A percentile compares a stretch with the other conserved stretches of the same genome.
These are phyloP conservation scores for Canariomyces notabilis DNA, from an alignment of 2,329 filamentous ascomycete species.

Conservation along the genomic window DNA sequence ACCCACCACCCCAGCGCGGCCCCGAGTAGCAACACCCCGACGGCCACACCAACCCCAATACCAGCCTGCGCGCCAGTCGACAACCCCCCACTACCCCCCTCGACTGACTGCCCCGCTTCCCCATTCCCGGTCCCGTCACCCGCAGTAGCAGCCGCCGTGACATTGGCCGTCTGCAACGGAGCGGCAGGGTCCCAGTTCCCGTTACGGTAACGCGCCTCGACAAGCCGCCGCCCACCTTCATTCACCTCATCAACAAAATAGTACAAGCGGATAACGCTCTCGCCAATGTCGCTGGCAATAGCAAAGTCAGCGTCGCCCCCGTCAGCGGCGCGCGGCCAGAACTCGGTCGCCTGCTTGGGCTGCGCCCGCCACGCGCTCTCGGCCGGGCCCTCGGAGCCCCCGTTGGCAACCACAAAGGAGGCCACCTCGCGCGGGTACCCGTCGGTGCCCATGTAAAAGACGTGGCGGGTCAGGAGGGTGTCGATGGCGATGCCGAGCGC, in stretches of 20 bases:
- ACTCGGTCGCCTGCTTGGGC: constrained; percentile 15
- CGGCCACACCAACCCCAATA: constrained; percentile 29
- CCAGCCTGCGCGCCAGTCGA: constrained; percentile 31
- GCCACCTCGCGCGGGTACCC: constrained; percentile 6
- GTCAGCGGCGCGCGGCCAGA: constrained; percentile 29
- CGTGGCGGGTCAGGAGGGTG: constrained; percentile 22
- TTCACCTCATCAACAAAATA: too few species aligned
- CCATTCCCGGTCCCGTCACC: neutral
- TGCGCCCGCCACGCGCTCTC: constrained; percentile 24
- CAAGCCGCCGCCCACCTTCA: constrained; percentile 27
- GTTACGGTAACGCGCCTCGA: constrained; percentile 26
- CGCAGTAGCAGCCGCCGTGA: neutral
- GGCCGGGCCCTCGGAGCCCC: neutral
- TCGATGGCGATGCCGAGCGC: constrained; percentile 27
- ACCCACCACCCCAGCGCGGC: neutral
- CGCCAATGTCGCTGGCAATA: constrained; percentile 22
- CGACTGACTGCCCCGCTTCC: neutral
- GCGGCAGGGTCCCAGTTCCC: constrained; percentile 18
- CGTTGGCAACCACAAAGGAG: too few species aligned
- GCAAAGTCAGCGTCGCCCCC: constrained; percentile 24
- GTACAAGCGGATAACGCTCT: constrained; percentile 28
- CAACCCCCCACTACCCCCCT: constrained; percentile 17
- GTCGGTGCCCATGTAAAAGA: constrained; percentile 35
- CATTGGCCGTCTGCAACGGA: neutral
- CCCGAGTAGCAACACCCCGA: constrained; percentile 25